Conservation (phyloP, 345 rosid genomes). For the Hypericum androsaemum region DNA sequence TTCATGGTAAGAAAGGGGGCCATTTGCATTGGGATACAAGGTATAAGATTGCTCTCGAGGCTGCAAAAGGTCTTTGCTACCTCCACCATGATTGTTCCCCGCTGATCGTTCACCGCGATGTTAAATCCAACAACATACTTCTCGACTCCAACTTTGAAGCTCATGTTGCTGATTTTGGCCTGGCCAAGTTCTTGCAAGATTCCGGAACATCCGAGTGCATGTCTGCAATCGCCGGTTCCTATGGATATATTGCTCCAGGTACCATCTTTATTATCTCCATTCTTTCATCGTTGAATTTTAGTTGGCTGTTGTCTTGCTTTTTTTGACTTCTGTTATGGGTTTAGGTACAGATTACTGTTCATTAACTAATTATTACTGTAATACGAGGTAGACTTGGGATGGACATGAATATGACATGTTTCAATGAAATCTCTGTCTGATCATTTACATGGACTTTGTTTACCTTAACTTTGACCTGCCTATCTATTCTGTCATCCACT, state of each 20-base stretch:
- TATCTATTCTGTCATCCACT: too few species aligned
- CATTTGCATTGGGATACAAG: slow-evolving; percentile 2
- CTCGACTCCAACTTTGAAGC: slow-evolving; percentile 1
- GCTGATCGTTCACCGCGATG: slow-evolving; percentile 1
- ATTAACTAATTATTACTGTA: too few species aligned
- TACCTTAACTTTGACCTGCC: too few species aligned
- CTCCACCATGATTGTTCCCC: slow-evolving; percentile 3
- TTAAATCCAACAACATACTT: slow-evolving; percentile 1
- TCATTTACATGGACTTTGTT: too few species aligned
- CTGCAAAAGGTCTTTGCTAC: slow-evolving; percentile 4
- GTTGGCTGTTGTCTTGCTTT: too few species aligned
- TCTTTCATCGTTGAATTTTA: not conserved
- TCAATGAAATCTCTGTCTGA: too few species aligned
- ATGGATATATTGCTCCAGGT: slow-evolving; percentile 4
- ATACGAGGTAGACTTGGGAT: too few species aligned
- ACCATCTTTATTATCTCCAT: not conserved
- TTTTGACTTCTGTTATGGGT: too few species aligned
- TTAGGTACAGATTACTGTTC: too few species aligned
- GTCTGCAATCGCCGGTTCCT: slow-evolving; percentile 4
- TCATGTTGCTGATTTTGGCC: slow-evolving; percentile 6
- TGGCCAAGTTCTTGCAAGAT: slow-evolving; percentile 4
- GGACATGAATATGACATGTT: too few species aligned
- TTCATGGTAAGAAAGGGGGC: slow-evolving; percentile 5
- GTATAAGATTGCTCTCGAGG: not conserved
- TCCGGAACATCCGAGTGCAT: slow-evolving; percentile 7